Evolutionary conservation across 176 grass and related monocot genomes (phyloP).

Genomic region (Aegilops tauschii): DNA sequence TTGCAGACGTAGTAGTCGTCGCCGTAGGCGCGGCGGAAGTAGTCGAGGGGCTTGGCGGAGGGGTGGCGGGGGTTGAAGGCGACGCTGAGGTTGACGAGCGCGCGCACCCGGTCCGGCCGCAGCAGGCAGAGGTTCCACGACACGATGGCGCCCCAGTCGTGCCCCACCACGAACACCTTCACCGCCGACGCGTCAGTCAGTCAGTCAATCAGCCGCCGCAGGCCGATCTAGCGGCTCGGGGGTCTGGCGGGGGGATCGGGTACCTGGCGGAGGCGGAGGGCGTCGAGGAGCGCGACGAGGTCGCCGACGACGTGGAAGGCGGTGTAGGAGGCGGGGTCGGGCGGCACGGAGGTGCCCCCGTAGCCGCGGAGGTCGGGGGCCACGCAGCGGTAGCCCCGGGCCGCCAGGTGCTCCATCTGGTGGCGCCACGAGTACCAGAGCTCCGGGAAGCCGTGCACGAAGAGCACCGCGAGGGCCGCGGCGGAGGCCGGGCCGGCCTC

Average conservation of each 20-base stretch:
- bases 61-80: constrained; percentile 52
- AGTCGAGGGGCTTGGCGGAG: constrained; percentile 32
- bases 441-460: constrained; percentile 86
- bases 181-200: not conserved
- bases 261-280: constrained; percentile 50
- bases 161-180: constrained; percentile 80
- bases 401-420: constrained; percentile 63
- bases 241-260: not conserved
- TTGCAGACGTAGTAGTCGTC: constrained; percentile 84
- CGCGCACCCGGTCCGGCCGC: constrained; percentile 66
- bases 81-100: constrained; percentile 72
- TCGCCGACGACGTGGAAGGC: constrained; percentile 82
- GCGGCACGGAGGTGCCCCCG: constrained; percentile 64
- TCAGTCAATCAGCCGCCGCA: not conserved
- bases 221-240: not conserved
- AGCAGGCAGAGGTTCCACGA: constrained; percentile 83
- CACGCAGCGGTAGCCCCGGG: constrained; percentile 55
- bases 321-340: constrained; percentile 54
- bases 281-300: constrained; percentile 76
- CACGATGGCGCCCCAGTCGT: constrained; percentile 79
- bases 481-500: constrained; percentile 49
- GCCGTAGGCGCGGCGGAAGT: constrained; percentile 58
- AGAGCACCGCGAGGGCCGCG: constrained; percentile 40
- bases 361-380: constrained; percentile 82
- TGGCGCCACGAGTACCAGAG: constrained; percentile 87